Percentiles rank a stretch among this genome's conserved stretches.
Evolutionary conservation across 2,329 filamentous ascomycete species (phyloP).

Genomic region (Huntiella decipiens): DNA sequence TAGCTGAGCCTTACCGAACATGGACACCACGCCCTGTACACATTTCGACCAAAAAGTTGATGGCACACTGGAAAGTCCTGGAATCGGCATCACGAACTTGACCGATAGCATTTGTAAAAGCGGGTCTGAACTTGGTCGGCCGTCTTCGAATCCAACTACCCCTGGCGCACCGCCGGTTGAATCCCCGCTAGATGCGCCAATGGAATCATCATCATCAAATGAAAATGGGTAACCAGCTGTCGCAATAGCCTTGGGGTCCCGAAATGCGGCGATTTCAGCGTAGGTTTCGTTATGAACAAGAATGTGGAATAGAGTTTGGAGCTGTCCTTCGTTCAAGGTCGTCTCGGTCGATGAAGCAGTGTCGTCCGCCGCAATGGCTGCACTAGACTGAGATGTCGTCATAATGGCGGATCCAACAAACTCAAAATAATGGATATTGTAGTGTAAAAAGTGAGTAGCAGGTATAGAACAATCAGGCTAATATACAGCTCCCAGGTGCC

Average conservation of each 20-base stretch:
- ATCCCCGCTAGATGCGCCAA: background rate
- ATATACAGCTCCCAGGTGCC: too few species aligned
- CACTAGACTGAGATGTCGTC: background rate
- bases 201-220: conserved; percentile 14
- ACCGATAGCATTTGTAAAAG: conserved; percentile 42
- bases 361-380: background rate
- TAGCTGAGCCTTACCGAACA: conserved; percentile 47
- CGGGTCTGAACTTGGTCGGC: conserved; percentile 21
- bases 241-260: conserved; percentile 40
- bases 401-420: background rate
- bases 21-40: conserved; percentile 37
- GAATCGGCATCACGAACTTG: conserved; percentile 44
- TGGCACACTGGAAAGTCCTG: conserved; percentile 44
- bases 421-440: background rate
- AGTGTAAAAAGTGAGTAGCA: background rate
- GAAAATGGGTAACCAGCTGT: conserved; percentile 53
- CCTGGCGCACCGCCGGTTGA: background rate
- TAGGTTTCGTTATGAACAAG: conserved; percentile 41
- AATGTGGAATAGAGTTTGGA: conserved; percentile 37
- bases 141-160: conserved; percentile 14
- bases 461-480: background rate
- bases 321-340: conserved; percentile 22
- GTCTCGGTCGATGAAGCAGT: background rate
- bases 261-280: conserved; percentile 54
- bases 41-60: conserved; percentile 46